Conservation (phyloP, 805 yeast genomes). For the Saccharomyces mikatae region DNA sequence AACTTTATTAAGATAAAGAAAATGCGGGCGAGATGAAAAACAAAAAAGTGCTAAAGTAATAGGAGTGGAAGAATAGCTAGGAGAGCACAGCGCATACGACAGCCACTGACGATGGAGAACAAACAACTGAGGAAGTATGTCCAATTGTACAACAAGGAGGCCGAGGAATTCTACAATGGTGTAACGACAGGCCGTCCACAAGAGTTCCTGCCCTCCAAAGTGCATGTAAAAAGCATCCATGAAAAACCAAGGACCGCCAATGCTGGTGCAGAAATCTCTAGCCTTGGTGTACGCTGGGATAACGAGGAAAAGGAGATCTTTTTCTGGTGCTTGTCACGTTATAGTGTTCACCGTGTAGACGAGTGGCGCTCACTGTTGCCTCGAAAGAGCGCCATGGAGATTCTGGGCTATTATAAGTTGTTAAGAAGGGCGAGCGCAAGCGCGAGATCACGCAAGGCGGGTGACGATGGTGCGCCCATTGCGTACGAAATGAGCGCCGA, state of each 20-base stretch:
- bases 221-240: neutral
- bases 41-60: neutral
- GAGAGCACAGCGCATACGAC: slow-evolving; percentile 2
- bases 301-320: slow-evolving; percentile 24
- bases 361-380: slow-evolving; percentile 21
- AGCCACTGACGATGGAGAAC: slow-evolving; percentile 1
- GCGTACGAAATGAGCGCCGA: slow-evolving; percentile 25
- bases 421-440: slow-evolving; percentile 2
- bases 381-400: slow-evolving; percentile 23
- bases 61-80: slow-evolving; percentile 1
- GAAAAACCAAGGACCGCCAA: neutral
- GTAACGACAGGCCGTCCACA: neutral
- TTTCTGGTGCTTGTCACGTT: slow-evolving; percentile 23
- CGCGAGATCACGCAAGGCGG: neutral
- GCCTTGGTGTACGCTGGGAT: slow-evolving; percentile 23
- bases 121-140: slow-evolving; percentile 7
- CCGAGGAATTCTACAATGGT: neutral
- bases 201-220: neutral
- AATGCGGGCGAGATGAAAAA: neutral
- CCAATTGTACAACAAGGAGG: slow-evolving; percentile 1
- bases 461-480: slow-evolving; percentile 6
- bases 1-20: neutral
- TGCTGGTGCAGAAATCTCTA: neutral
- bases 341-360: slow-evolving; percentile 27
- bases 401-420: slow-evolving; percentile 20